Evolutionary conservation across 2,329 filamentous ascomycete species (phyloP), one percentile per base, ranked within the genome.

Genomic region (Pseudogymnoascus sp.): DNA sequence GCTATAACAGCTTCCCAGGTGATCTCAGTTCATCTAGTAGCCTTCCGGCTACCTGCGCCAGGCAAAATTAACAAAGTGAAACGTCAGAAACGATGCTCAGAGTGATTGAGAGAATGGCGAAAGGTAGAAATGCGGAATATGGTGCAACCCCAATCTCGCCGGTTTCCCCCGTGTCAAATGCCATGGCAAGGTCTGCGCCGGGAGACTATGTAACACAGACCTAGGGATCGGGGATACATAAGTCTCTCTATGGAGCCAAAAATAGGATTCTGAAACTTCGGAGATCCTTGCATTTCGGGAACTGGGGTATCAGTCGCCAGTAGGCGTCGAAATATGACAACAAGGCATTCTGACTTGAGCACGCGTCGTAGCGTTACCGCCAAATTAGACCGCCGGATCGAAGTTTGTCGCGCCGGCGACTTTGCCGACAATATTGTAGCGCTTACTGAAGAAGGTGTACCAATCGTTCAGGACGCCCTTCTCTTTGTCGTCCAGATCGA

Each of bases 401-500:
- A 77, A 75, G 69, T 86, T 86, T 28, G 80, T 85, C 28, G 84
- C 83, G 36, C 82, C 83, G 63, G 81, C 76, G 14, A 89, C 84
- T 61, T 79, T 73, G 12, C 90, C 91, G 54, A 95, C 86, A 59
- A 97, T 83, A 70, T 96, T 97, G 78, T 99, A 99, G 62, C 94
- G 83, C 79, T 97, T 99, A 67, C 88, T 90, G 76, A 99, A 99
- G 77, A 96, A 99, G 1, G 89, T 96, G 65, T 88, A 85, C 94
- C 94, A 99, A 74, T 99, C 94, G 60, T 93, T 83, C 64, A 99
- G 77, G 2, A 89, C 87, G 25, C 84, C 85, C 78, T 94, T 90
- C 74, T 97, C 87, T 75, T 94, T 92, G 20, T 96, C 92, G 12
- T 81, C 79, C 59, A 99, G 79, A 70, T 92, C 89, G 62, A 87